Percentiles rank a stretch among this genome's conserved stretches.
Evolutionary conservation across 2,329 filamentous ascomycete genomes (phyloP).

Genomic region (Ustulina deusta): DNA sequence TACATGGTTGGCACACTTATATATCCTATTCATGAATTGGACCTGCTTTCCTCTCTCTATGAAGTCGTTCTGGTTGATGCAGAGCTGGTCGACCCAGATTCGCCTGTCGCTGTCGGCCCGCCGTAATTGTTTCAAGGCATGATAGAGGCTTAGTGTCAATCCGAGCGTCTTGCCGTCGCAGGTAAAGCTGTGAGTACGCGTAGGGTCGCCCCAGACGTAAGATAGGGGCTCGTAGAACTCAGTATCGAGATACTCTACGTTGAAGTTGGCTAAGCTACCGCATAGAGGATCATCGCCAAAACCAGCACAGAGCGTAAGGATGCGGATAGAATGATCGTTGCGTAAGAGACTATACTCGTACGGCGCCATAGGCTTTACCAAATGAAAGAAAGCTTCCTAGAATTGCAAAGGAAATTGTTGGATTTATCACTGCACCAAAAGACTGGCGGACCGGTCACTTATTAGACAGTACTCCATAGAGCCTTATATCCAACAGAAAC

Average conservation of each 20-base stretch:
- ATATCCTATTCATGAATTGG: neutral
- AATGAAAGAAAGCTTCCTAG: neutral
- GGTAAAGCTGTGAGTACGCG: constrained; percentile 4
- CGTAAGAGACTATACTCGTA: neutral
- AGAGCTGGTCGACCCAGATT: constrained; percentile 25
- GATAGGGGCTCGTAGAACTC: neutral
- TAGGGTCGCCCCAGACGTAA: constrained; percentile 4
- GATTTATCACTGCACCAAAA: too few relatives aligned
- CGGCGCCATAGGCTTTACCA: neutral
- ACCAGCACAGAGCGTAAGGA: constrained; percentile 1
- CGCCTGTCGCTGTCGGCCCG: neutral
- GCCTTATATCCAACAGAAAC: too few relatives aligned
- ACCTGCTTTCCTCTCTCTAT: constrained; percentile 1
- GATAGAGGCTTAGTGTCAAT: neutral
- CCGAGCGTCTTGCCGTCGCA: neutral
- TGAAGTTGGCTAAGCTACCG: neutral
- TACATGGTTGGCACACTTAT: constrained; percentile 3
- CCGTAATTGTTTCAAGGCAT: neutral
- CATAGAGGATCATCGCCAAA: neutral
- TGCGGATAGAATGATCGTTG: neutral
- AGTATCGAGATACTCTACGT: constrained; percentile 1
- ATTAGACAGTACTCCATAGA: too few relatives aligned
- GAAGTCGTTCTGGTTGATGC: constrained; percentile 19
- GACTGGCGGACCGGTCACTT: too few relatives aligned
- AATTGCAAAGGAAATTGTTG: neutral